These are phyloP conservation scores for Nevesoporus exiguus DNA, from an alignment of 768 basidiomycete species.

Conservation along the genomic window DNA sequence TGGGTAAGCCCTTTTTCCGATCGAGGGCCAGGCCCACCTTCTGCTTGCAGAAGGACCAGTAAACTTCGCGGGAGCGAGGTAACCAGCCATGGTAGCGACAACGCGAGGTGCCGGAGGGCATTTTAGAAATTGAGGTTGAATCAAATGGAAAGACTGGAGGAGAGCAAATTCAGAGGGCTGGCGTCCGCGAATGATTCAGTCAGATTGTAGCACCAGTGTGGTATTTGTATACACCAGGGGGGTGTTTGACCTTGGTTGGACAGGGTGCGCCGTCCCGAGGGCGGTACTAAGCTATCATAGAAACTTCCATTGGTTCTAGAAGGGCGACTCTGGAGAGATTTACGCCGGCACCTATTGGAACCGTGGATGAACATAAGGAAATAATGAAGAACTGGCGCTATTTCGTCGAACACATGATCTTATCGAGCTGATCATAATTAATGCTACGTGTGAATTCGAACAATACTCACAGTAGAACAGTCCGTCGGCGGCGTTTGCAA, in stretches of 20 bases:
- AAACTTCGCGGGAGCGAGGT: not conserved
- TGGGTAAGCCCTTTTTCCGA: not conserved
- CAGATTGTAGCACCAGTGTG: not conserved
- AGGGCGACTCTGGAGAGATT: no score
- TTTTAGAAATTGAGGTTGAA: not conserved
- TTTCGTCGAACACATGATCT: not conserved
- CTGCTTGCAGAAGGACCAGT: not conserved
- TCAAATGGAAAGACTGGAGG: not conserved
- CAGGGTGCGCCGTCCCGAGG: not conserved
- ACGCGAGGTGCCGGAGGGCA: not conserved
- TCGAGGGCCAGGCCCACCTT: not conserved
- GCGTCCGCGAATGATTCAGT: not conserved
- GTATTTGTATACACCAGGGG: not conserved
- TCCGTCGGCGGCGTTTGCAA: no score
- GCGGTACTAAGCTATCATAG: no score
- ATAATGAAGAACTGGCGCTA: not conserved
- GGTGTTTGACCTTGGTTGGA: not conserved
- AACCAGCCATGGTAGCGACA: slow-evolving; percentile 5
- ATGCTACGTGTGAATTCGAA: no score
- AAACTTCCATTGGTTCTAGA: no score
- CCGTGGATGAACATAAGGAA: no score
- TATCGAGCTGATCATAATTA: not conserved
- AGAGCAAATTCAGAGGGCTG: not conserved
- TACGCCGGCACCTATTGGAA: no score
- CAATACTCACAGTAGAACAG: no score